Base-by-base conservation (phyloP, 2,329 filamentous ascomycete genomes). In the Chalaropsis ovoidea region DNA sequence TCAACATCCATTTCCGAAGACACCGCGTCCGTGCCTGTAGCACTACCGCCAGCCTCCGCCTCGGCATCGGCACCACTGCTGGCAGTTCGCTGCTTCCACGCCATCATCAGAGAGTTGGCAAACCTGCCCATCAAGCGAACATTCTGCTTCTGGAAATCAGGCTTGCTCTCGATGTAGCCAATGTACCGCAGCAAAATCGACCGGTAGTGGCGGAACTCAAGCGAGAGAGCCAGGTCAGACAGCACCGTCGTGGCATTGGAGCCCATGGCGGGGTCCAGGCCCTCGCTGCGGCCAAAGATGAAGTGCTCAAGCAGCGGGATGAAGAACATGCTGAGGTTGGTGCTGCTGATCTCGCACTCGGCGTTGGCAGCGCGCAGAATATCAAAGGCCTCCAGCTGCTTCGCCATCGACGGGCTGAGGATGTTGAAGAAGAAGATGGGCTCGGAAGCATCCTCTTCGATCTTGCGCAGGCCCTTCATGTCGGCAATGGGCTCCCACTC, bases 271-370 rank as follows among this genome's bases (percentile, higher is more conserved):
- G 95, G 88, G 43, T 90, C 91, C 73, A 96, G 90, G 8, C 81
- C 80, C 61, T 90, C 88, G 3, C 83, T 84, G 67, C 88, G 85
- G 67, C 91, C 88, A 72, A 96, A 93, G 27, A 96, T 87, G 72
- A 96, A 97, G 73, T 96, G 92, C 72, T 99, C 94, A 10, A 97
- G 80, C 22, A 99, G 79, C 0, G 94, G 95, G 49, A 99, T 83
- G 72, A 97, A 90, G 72, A 96, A 88, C 19, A 93, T 87, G 67
- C 87, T 86, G 69, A 95, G 81, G 71, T 95, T 95, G 63, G 85
- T 84, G 71, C 89, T 88, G 68, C 82, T 82, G 67, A 99, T 78
- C 61, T 84, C 80, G 13, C 82, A 80, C 65, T 81, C 80, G 10
- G 78, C 74, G 65, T 89, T 89, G 68, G 87, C 86, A 8, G 81